Conservation (phyloP, 83 land plant genomes). For the Picea abies region DNA sequence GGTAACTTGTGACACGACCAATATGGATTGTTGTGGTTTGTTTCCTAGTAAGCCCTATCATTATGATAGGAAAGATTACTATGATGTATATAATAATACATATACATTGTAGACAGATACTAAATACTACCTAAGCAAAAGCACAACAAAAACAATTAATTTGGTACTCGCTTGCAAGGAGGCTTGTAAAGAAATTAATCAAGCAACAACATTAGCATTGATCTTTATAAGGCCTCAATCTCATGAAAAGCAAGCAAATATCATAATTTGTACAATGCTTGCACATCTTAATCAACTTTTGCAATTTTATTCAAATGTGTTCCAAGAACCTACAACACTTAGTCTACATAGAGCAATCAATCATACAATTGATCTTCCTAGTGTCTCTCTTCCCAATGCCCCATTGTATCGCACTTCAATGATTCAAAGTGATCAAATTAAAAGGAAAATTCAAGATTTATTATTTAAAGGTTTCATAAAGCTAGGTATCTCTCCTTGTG, state of each 20-base stretch:
- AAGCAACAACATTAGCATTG: neutral
- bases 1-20: neutral
- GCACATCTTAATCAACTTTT: neutral
- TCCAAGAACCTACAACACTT: neutral
- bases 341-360: neutral
- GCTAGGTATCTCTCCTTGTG: neutral
- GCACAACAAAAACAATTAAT: neutral
- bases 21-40: neutral
- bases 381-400: neutral
- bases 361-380: neutral
- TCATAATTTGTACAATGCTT: neutral
- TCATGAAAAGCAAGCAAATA: neutral
- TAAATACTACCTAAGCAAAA: neutral
- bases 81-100: neutral
- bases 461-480: neutral
- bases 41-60: neutral
- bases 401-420: neutral
- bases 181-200: neutral
- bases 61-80: neutral
- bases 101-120: neutral
- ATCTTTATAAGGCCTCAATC: neutral
- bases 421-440: neutral
- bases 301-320: neutral
- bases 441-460: neutral
- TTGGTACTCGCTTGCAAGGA: neutral